Conservation (phyloP, 129 eudicot genomes). For the Flaveria ramosissima region DNA sequence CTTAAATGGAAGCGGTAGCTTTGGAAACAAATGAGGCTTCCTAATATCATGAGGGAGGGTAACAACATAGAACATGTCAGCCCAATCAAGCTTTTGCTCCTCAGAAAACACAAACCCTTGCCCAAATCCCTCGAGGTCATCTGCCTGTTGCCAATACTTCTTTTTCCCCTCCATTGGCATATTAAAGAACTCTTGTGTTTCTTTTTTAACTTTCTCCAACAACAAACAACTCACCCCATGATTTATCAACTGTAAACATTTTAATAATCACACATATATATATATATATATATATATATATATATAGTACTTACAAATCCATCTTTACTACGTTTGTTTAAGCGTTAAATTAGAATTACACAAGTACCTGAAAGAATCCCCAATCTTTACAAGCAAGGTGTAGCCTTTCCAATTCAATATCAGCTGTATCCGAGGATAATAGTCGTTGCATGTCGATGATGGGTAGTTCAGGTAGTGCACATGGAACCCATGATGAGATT, state of each 20-base stretch:
- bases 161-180: slow-evolving; percentile 10
- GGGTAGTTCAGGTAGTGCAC: not conserved
- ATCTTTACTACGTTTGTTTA: no score
- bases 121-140: slow-evolving; percentile 17
- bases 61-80: not conserved
- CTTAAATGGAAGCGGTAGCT: slow-evolving; percentile 22
- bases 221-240: slow-evolving; percentile 13
- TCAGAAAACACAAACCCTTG: slow-evolving; percentile 14
- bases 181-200: slow-evolving; percentile 12
- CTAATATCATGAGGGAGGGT: slow-evolving; percentile 16
- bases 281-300: no score
- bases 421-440: not conserved
- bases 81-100: slow-evolving; percentile 22
- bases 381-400: slow-evolving; percentile 50
- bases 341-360: no score
- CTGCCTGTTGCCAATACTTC: not conserved
- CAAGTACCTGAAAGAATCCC: slow-evolving; percentile 47
- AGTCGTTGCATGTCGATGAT: slow-evolving; percentile 15
- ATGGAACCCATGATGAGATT: not conserved
- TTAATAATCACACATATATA: not conserved
- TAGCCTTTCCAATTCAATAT: slow-evolving; percentile 24
- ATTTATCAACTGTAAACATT: slow-evolving; percentile 6
- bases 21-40: slow-evolving; percentile 10
- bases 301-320: no score
- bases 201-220: slow-evolving; percentile 18